Evolutionary conservation across 495 filamentous ascomycete species (phyloP).

Genomic region (Darksidea phi): DNA sequence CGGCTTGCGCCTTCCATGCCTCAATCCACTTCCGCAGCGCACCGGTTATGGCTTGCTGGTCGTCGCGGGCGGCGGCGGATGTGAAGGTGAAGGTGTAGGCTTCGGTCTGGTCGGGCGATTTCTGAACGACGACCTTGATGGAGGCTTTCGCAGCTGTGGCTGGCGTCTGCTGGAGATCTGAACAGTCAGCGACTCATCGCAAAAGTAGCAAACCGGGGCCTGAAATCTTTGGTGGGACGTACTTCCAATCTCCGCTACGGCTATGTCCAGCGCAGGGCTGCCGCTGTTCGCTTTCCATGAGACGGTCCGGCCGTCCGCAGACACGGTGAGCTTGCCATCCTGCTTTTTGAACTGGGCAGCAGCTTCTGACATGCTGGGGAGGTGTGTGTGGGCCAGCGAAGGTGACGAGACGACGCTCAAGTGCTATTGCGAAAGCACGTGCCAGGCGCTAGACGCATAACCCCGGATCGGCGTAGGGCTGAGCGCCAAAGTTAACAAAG

Average conservation of each 20-base stretch:
- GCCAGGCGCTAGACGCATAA: too few species aligned
- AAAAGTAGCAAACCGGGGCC: background rate
- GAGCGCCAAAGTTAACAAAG: too few species aligned
- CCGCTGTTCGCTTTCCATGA: constrained; percentile 73
- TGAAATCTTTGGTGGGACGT: constrained; percentile 6
- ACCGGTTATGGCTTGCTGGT: constrained; percentile 82
- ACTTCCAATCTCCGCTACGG: constrained; percentile 66
- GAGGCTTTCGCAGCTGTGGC: constrained; percentile 80
- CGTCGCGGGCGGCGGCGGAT: constrained; percentile 68
- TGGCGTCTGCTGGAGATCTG: constrained; percentile 90
- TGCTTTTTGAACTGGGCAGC: constrained; percentile 91
- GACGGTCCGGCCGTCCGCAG: constrained; percentile 66
- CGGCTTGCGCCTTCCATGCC: constrained; percentile 58
- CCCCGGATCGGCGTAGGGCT: too few species aligned
- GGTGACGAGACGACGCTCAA: background rate
- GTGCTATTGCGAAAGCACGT: too few species aligned
- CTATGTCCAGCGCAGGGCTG: constrained; percentile 61
- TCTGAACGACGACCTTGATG: constrained; percentile 77
- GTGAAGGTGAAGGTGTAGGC: constrained; percentile 86
- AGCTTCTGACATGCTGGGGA: constrained; percentile 51
- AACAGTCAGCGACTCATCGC: background rate
- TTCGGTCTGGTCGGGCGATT: constrained; percentile 56
- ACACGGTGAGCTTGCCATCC: constrained; percentile 76
- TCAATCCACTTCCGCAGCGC: constrained; percentile 74
- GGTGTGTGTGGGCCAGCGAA: background rate